phyloP scores from a whole-genome alignment of 805 yeast species.

The Teunomyces pallodes region DNA sequence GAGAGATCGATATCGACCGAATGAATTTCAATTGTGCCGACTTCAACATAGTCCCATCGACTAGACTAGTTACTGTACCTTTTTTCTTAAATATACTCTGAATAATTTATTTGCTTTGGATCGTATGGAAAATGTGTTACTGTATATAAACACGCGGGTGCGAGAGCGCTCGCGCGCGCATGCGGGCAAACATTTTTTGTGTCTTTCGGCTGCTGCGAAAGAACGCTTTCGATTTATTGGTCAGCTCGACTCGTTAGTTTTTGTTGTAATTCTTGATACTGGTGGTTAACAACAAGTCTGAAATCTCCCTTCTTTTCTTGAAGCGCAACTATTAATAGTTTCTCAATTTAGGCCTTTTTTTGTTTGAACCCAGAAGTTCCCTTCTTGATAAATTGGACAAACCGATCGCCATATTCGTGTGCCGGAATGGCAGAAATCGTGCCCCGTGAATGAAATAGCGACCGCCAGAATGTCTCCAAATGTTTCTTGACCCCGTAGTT shows the following conservation, averaged over 20 bases:
- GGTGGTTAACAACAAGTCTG: neutral
- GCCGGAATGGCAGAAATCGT: conserved; percentile 91
- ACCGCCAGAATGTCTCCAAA: conserved; percentile 83
- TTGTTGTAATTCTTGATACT: neutral
- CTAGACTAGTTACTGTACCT: neutral
- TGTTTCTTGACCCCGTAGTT: conserved; percentile 70
- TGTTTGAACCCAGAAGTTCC: conserved; percentile 15
- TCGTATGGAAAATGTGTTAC: neutral
- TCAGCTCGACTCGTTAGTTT: too few relatives aligned
- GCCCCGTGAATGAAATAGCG: conserved; percentile 62
- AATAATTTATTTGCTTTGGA: neutral
- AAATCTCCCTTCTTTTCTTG: too few relatives aligned
- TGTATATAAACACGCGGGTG: neutral
- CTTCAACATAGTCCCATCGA: neutral
- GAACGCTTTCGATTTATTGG: too few relatives aligned
- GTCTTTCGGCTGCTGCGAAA: too few relatives aligned
- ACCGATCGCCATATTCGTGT: conserved; percentile 83
- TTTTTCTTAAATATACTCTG: neutral
- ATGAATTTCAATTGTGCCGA: neutral
- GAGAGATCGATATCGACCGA: conserved; percentile 3
- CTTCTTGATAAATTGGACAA: conserved; percentile 61
- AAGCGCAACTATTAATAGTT: too few relatives aligned
- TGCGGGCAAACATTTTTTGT: too few relatives aligned
- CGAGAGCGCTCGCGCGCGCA: neutral
- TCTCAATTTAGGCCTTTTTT: neutral